Conservation (phyloP, 768 basidiomycete genomes). For the Boletus pseudopeckii region DNA sequence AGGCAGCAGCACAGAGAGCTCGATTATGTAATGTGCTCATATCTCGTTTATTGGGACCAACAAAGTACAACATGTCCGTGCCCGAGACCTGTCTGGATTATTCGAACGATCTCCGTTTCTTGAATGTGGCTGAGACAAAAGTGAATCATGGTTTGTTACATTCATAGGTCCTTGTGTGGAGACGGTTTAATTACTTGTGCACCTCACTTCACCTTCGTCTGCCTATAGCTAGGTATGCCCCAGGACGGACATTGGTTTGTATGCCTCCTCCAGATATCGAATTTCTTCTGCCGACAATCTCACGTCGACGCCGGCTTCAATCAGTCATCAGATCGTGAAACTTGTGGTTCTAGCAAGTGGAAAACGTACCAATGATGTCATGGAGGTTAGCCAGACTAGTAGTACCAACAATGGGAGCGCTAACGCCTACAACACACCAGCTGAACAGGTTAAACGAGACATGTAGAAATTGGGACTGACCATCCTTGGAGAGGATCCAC, state of each 20-base stretch:
- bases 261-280: conserved; percentile 43
- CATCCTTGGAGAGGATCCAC: conserved; percentile 35
- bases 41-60: too few relatives aligned
- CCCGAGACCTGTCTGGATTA: background rate
- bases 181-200: background rate
- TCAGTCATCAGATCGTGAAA: conserved; percentile 1
- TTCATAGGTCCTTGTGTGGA: background rate
- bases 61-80: too few relatives aligned
- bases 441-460: background rate
- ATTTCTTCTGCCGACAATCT: conserved; percentile 48
- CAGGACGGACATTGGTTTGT: conserved; percentile 38
- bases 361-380: conserved; percentile 37
- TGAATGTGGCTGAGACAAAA: background rate
- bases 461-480: conserved; percentile 9
- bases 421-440: conserved; percentile 24
- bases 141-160: background rate
- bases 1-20: background rate
- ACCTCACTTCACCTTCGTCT: background rate
- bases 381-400: conserved; percentile 39
- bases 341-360: background rate
- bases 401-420: conserved; percentile 44
- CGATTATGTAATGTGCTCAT: conserved; percentile 16
- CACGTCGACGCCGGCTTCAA: conserved; percentile 36
- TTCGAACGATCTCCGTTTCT: background rate
- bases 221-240: conserved; percentile 37